Base-by-base conservation (phyloP, 305 asterid species). In the Solanum aculeatissimum region DNA sequence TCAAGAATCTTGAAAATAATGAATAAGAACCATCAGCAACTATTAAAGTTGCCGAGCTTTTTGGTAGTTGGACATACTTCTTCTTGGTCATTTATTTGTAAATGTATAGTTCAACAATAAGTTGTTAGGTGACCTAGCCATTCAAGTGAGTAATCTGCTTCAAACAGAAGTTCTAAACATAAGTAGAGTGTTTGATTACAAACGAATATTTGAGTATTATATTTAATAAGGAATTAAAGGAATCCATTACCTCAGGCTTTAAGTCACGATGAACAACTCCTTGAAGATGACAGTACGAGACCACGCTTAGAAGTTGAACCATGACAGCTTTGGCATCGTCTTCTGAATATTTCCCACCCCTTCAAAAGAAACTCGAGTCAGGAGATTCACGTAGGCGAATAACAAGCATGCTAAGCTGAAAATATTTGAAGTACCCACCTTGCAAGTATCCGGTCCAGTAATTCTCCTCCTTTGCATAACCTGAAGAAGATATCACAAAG, bases 231-330 rank as follows among this genome's bases (percentile, higher is more conserved):
- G 23, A 66, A 65, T 60, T 12, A 14, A 60, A n/a, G 75, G 65
- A 53, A 84, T 43, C 65, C 75, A 54, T 43, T 90, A 95, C 98
- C 98, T 95, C 98, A 27, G 98, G 98, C 87, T 95, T 93, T 87
- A 95, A 83, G 91, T 93, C 98, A 80, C 98, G 98, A 86, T 95
- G 98, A 83, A 95, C 97, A 79, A 95, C 97, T 13, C 98, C 98
- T 84, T 95, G 98, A 69, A 92, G 92, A 91, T 95, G 98, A 86
- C 95, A 95, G 84, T 93, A 92, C 2, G 98, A 91, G 14, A 90
- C 94, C 82, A 92, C 94, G 58, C 90, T 90, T 86, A 95, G 89
- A 85, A 95, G 93, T 85, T 95, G 98, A 43, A 87, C 91, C 95
- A 95, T 91, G 85, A 95, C 92, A 63, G 82, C 86, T 88, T 89